These are phyloP conservation scores for Wickerhamiella allomyrinae DNA, from an alignment of 805 yeast genomes.

Conservation along the genomic window DNA sequence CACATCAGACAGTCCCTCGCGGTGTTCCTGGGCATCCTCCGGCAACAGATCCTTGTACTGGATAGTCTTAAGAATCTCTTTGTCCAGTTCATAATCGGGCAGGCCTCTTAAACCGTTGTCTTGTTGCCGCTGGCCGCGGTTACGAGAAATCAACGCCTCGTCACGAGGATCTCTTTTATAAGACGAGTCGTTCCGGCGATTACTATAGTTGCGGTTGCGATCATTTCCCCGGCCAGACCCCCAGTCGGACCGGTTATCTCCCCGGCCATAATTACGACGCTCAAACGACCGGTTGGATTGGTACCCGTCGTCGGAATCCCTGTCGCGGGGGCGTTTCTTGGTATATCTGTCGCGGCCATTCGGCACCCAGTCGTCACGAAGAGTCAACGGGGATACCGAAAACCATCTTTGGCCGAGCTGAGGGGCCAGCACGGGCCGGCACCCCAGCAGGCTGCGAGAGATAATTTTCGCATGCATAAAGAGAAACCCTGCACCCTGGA, in stretches of 20 bases:
- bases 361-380: background rate
- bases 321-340: background rate
- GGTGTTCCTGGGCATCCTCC: conserved; percentile 5
- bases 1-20: conserved; percentile 17
- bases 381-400: background rate
- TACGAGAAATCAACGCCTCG: conserved; percentile 11
- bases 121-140: conserved; percentile 4
- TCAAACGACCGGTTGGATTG: too few relatives aligned
- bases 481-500: background rate
- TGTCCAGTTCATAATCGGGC: conserved; percentile 20
- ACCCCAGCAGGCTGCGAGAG: background rate
- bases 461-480: background rate
- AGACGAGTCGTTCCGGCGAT: background rate
- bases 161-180: background rate
- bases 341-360: background rate
- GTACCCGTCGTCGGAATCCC: background rate
- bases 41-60: conserved; percentile 19
- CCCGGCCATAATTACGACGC: too few relatives aligned
- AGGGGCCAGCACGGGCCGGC: background rate
- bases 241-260: background rate
- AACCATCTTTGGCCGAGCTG: background rate
- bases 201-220: background rate
- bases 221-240: background rate
- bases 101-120: conserved; percentile 23
- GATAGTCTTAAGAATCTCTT: conserved; percentile 13